Percentiles rank a stretch among this genome's conserved stretches.
These are phyloP conservation scores for Alternaria metachromatica DNA, from an alignment of 2,329 filamentous ascomycete species.

Conservation along the genomic window DNA sequence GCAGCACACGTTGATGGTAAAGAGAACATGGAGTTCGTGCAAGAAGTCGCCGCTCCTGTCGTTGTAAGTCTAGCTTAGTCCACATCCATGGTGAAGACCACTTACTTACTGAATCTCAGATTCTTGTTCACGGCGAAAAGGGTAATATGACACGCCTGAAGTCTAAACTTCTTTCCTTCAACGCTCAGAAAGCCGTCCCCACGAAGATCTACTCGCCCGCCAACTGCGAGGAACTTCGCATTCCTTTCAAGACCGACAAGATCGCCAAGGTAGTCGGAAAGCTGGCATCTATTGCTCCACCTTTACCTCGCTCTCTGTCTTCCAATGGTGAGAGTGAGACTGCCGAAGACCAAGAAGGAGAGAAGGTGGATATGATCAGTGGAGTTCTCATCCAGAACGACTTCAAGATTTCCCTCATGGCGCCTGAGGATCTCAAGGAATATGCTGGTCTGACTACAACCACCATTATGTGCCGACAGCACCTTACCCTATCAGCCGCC, in stretches of 20 bases:
- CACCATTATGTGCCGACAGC: constrained; percentile 90
- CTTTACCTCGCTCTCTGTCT: constrained; percentile 52
- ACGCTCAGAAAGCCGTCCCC: constrained; percentile 78
- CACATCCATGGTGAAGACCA: not conserved
- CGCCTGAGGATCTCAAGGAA: constrained; percentile 91
- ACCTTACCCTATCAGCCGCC: constrained; percentile 84
- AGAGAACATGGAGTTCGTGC: constrained; percentile 96
- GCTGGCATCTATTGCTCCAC: constrained; percentile 80
- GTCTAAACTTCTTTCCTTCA: constrained; percentile 91
- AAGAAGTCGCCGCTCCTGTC: constrained; percentile 88
- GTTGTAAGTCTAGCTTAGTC: constrained; percentile 69
- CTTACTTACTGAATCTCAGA: constrained; percentile 58
- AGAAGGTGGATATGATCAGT: constrained; percentile 68
- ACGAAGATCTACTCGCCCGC: constrained; percentile 92
- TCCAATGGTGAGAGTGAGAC: constrained; percentile 25
- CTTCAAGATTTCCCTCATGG: constrained; percentile 97
- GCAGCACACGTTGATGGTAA: constrained; percentile 95
- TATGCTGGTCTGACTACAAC: constrained; percentile 97
- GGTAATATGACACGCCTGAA: constrained; percentile 98
- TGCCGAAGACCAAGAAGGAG: constrained; percentile 26
- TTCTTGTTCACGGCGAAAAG: constrained; percentile 94
- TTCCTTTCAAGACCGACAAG: constrained; percentile 95
- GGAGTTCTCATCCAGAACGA: constrained; percentile 97
- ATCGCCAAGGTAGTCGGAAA: constrained; percentile 95
- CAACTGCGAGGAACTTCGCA: constrained; percentile 93